A percentile compares a stretch with the other conserved stretches of the same genome.
Conservation (phyloP, 805 yeast genomes). For the Spathaspora girioi region DNA sequence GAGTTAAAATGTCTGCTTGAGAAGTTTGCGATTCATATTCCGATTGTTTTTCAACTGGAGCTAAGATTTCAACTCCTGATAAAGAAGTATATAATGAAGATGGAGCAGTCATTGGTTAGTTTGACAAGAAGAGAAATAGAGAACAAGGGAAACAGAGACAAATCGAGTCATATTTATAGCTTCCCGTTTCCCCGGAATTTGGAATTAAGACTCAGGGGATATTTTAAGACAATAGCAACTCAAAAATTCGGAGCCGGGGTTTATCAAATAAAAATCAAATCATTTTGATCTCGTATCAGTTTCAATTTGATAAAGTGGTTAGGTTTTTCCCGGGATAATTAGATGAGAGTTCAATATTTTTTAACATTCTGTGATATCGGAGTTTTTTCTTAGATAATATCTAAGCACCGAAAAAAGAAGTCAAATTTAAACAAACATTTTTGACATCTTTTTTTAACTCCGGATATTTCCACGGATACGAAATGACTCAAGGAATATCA, state of each 20-base stretch:
- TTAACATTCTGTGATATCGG: neutral
- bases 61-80: conserved; percentile 53
- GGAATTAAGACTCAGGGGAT: neutral
- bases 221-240: neutral
- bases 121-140: neutral
- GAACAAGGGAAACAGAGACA: neutral
- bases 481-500: too few species aligned
- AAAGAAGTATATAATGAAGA: conserved; percentile 45
- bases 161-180: neutral
- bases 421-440: neutral
- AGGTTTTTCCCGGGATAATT: neutral
- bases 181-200: neutral
- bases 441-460: too few species aligned
- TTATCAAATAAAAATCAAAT: too few species aligned
- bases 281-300: too few species aligned
- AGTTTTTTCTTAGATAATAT: neutral
- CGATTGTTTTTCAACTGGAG: conserved; percentile 45
- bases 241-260: too few species aligned
- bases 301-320: too few species aligned
- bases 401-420: neutral
- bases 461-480: too few species aligned
- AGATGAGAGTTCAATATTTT: neutral
- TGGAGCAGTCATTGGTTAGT: conserved; percentile 23
- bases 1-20: conserved; percentile 43
- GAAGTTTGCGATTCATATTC: conserved; percentile 31